phyloP scores from a whole-genome alignment of 192 early-diverging fungal genomes.

The Podochytrium sp. region DNA sequence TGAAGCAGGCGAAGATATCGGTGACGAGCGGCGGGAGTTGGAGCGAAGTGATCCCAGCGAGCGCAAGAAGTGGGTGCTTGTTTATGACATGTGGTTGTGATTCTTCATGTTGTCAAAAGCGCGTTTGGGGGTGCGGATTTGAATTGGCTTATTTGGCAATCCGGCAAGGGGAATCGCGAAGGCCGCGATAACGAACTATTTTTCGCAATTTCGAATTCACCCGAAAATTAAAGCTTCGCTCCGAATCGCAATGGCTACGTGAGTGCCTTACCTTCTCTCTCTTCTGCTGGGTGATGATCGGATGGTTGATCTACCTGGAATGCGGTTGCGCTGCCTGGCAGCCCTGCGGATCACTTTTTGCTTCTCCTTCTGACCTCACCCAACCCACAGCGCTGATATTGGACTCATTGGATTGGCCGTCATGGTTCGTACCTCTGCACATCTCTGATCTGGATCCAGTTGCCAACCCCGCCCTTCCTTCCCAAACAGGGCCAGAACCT shows the following conservation, averaged over 20 bases:
- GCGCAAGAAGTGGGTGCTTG: constrained; percentile 29
- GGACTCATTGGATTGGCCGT: constrained; percentile 99
- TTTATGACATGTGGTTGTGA: constrained; percentile 22
- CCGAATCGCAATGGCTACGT: constrained; percentile 9
- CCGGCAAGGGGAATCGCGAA: no score
- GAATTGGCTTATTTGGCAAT: no score
- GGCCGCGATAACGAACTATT: neutral
- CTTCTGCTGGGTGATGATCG: no score
- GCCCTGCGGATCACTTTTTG: neutral
- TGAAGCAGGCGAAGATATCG: neutral
- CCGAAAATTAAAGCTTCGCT: constrained; percentile 3
- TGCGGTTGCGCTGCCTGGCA: neutral
- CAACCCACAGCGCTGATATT: constrained; percentile 79
- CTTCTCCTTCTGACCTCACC: neutral
- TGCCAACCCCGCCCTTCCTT: neutral
- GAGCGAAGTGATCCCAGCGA: constrained; percentile 13
- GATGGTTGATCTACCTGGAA: neutral
- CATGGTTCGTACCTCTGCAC: constrained; percentile 92
- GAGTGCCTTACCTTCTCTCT: neutral
- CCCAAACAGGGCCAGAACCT: constrained; percentile 90
- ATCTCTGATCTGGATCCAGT: constrained; percentile 16
- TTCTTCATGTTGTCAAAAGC: neutral
- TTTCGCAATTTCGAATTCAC: neutral
- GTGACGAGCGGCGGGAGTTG: constrained; percentile 3
- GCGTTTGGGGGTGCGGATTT: neutral